These are phyloP conservation scores for Cichorium intybus DNA, from an alignment of 140 eudicot genomes.

Conservation along the genomic window DNA sequence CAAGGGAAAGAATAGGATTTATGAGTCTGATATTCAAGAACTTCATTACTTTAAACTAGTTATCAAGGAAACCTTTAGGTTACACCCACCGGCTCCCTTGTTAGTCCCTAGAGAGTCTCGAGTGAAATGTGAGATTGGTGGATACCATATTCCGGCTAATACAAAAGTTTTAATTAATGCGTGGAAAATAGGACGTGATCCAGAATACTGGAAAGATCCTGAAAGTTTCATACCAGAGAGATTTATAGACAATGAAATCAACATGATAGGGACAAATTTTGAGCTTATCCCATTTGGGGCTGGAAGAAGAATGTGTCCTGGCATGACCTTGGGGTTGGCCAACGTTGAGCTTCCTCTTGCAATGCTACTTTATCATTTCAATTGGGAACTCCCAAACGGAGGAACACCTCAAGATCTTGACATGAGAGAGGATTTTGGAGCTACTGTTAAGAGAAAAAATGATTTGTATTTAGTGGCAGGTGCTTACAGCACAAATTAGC, in stretches of 20 bases:
- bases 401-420: slow-evolving; percentile 3
- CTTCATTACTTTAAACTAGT: slow-evolving; percentile 20
- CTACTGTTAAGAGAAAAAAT: slow-evolving; percentile 5
- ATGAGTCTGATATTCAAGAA: slow-evolving; percentile 7
- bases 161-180: slow-evolving; percentile 21
- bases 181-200: slow-evolving; percentile 25
- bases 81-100: slow-evolving; percentile 22
- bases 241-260: background rate
- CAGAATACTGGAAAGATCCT: slow-evolving; percentile 15
- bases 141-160: slow-evolving; percentile 21
- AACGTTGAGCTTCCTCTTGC: slow-evolving; percentile 23
- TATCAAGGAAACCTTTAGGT: slow-evolving; percentile 25
- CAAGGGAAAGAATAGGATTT: no score
- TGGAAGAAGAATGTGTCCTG: slow-evolving; percentile 12
- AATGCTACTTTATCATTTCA: slow-evolving; percentile 18
- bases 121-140: slow-evolving; percentile 22
- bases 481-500: background rate
- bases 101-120: slow-evolving; percentile 28
- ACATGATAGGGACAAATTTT: background rate
- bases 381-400: slow-evolving; percentile 25
- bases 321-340: slow-evolving; percentile 16
- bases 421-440: slow-evolving; percentile 18
- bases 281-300: no score
- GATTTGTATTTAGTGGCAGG: background rate
- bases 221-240: slow-evolving; percentile 32